Evolutionary conservation across 148 eudicot species (phyloP).

Genomic region (Simmondsia chinensis): DNA sequence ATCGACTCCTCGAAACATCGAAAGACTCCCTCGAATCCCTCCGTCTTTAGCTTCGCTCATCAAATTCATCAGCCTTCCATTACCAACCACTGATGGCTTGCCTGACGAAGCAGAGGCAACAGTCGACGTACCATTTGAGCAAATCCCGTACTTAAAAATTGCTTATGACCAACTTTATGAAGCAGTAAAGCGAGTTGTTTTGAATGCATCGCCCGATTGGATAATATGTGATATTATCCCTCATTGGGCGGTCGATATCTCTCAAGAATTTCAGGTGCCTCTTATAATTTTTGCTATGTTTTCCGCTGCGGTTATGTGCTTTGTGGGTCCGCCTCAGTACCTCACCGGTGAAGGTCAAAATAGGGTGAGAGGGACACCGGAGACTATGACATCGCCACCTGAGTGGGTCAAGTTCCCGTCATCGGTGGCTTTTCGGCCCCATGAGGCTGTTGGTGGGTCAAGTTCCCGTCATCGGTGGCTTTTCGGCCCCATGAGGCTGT

Average conservation of each 20-base stretch:
- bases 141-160: slow-evolving; percentile 4
- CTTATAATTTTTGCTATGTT: neutral
- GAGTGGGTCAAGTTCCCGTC: slow-evolving; percentile 10
- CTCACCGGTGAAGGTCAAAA: neutral
- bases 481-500: too few species aligned
- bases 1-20: slow-evolving; percentile 17
- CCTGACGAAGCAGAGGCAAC: slow-evolving; percentile 9
- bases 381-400: slow-evolving; percentile 3
- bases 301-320: neutral
- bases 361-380: neutral
- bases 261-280: neutral
- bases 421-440: slow-evolving; percentile 1
- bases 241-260: neutral
- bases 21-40: slow-evolving; percentile 14
- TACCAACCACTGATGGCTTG: neutral
- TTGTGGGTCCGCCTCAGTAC: slow-evolving; percentile 8
- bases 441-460: slow-evolving; percentile 10
- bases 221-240: slow-evolving; percentile 2
- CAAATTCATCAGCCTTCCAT: neutral
- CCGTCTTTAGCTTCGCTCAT: neutral
- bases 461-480: too few species aligned
- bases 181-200: slow-evolving; percentile 1
- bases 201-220: slow-evolving; percentile 7
- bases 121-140: neutral
- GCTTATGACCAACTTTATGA: slow-evolving; percentile 8